Evolutionary conservation across 78 protist genomes (phyloP).

Genomic region (Carpediemonas membranifera): DNA sequence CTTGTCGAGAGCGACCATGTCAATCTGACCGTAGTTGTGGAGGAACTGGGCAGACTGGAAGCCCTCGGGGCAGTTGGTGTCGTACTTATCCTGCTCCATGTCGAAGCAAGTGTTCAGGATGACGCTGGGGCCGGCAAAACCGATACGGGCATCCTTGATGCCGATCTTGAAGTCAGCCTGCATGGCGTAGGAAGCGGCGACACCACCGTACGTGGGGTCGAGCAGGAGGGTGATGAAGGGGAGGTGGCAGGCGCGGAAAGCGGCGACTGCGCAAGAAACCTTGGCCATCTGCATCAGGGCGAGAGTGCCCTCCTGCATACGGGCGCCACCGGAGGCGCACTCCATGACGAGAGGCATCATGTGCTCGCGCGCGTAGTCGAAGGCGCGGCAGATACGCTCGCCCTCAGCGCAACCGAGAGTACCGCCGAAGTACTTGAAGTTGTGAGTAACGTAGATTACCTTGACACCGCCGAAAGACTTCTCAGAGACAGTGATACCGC

Average conservation of each 20-base stretch:
- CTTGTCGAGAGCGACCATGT: neutral
- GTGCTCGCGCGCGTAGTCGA: slow-evolving; percentile 21
- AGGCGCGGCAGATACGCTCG: slow-evolving; percentile 22
- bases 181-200: slow-evolving; percentile 37
- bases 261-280: slow-evolving; percentile 24
- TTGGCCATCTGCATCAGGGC: slow-evolving; percentile 45
- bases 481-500: no score
- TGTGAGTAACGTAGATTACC: slow-evolving; percentile 8
- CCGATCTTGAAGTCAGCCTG: slow-evolving; percentile 30
- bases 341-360: slow-evolving; percentile 12
- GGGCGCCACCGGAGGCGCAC: slow-evolving; percentile 26
- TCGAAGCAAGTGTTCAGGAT: slow-evolving; percentile 37
- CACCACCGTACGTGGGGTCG: slow-evolving; percentile 43
- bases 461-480: neutral
- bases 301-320: slow-evolving; percentile 14
- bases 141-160: slow-evolving; percentile 20
- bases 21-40: slow-evolving; percentile 35
- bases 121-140: slow-evolving; percentile 33
- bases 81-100: slow-evolving; percentile 29
- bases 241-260: neutral
- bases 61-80: slow-evolving; percentile 32
- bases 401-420: slow-evolving; percentile 48
- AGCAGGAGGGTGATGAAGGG: slow-evolving; percentile 25
- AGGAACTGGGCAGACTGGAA: slow-evolving; percentile 33
- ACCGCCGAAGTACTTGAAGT: slow-evolving; percentile 18